phyloP scores from a whole-genome alignment of 106 monocot genomes.

The Acorus gramineus region DNA sequence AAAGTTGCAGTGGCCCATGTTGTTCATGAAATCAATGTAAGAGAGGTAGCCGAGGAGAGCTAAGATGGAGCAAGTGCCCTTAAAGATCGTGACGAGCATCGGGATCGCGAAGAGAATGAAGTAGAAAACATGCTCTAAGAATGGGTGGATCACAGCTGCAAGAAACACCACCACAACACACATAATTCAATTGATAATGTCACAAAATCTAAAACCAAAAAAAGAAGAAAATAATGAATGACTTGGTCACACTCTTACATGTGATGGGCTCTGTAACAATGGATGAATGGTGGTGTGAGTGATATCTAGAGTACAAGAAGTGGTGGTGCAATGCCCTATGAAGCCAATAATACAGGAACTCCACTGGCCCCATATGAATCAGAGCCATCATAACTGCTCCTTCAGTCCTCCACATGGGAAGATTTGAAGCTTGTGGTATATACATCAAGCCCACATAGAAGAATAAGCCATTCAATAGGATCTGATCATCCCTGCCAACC shows the following conservation, averaged over 20 bases:
- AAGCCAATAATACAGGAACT: constrained; percentile 55
- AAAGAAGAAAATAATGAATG: not conserved
- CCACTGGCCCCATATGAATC: constrained; percentile 42
- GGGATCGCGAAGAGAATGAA: constrained; percentile 56
- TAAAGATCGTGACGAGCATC: constrained; percentile 10
- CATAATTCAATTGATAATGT: not conserved
- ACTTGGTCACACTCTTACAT: constrained; percentile 16
- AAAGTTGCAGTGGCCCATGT: constrained; percentile 88
- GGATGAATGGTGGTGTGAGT: constrained; percentile 53
- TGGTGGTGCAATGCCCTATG: constrained; percentile 53
- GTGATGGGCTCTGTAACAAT: constrained; percentile 49
- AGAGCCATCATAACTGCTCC: constrained; percentile 14
- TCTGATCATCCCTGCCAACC: constrained; percentile 68
- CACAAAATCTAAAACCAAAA: too few relatives aligned
- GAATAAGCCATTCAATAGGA: constrained; percentile 51
- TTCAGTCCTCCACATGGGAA: constrained; percentile 30
- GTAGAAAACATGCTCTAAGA: constrained; percentile 53
- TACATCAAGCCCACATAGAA: constrained; percentile 21
- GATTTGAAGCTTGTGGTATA: too few relatives aligned
- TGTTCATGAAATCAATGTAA: constrained; percentile 79
- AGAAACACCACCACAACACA: not conserved
- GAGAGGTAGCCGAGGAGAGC: constrained; percentile 17
- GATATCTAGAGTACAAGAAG: constrained; percentile 41
- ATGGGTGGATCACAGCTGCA: constrained; percentile 77
- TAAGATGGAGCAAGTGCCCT: constrained; percentile 22